These are phyloP conservation scores for Pichia paraexigua DNA, from an alignment of 805 yeast genomes.

Conservation along the genomic window DNA sequence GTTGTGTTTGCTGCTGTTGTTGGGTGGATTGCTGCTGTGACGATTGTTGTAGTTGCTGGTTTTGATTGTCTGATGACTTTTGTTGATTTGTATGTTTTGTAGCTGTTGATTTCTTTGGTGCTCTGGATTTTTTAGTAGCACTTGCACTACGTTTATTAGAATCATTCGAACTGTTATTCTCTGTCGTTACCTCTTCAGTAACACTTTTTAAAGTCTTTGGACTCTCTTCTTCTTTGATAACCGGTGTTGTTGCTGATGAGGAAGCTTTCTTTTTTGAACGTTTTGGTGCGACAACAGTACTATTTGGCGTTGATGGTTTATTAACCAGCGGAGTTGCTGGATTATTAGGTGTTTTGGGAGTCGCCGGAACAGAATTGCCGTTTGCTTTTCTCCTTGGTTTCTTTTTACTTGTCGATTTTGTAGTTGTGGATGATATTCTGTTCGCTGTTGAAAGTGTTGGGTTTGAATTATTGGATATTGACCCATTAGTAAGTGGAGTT, in stretches of 20 bases:
- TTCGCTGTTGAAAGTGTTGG: conserved; percentile 16
- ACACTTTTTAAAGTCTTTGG: conserved; percentile 13
- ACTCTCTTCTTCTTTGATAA: conserved; percentile 22
- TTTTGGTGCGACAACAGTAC: background rate
- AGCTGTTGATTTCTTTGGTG: background rate
- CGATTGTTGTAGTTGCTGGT: background rate
- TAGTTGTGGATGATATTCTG: conserved; percentile 6
- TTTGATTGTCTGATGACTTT: background rate
- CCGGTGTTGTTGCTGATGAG: conserved; percentile 18
- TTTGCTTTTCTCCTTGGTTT: conserved; percentile 22
- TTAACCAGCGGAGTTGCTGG: conserved; percentile 22
- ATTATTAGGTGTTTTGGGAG: conserved; percentile 27
- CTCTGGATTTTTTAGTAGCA: background rate
- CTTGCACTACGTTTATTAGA: background rate
- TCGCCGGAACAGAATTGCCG: conserved; percentile 25
- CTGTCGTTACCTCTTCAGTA: background rate
- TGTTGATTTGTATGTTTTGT: background rate
- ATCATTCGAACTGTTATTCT: background rate
- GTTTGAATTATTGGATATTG: conserved; percentile 1
- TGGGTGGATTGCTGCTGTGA: background rate
- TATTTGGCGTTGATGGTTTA: conserved; percentile 16
- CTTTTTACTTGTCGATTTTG: conserved; percentile 8
- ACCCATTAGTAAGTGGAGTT: conserved; percentile 3
- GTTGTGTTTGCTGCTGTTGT: background rate
- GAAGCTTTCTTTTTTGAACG: conserved; percentile 6